These are phyloP conservation scores for Ophiostoma triangulosporum DNA, from an alignment of 2,329 filamentous ascomycete genomes.

Conservation along the genomic window DNA sequence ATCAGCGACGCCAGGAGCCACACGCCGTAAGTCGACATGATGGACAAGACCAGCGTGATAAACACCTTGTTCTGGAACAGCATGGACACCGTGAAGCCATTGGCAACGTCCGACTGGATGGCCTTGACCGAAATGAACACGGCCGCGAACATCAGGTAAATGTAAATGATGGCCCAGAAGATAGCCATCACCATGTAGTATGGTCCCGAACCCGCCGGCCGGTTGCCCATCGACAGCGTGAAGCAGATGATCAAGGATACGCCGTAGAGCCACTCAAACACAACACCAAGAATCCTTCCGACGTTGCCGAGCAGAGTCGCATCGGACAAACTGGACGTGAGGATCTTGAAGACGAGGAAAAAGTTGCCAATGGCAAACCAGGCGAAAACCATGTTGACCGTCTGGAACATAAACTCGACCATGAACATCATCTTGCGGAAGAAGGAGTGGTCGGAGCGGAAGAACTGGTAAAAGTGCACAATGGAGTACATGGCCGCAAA, in stretches of 20 bases:
- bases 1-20: conserved; percentile 85
- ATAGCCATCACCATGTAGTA: conserved; percentile 97
- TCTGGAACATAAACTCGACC: conserved; percentile 88
- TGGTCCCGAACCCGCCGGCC: conserved; percentile 83
- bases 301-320: conserved; percentile 56
- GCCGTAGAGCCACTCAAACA: conserved; percentile 95
- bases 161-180: conserved; percentile 95
- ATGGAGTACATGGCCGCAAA: conserved; percentile 94
- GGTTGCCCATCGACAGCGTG: conserved; percentile 84
- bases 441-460: conserved; percentile 80
- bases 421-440: conserved; percentile 81
- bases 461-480: conserved; percentile 91
- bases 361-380: conserved; percentile 99
- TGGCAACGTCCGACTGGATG: conserved; percentile 58
- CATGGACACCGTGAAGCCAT: conserved; percentile 53
- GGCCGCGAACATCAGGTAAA: conserved; percentile 88
- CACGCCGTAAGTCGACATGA: conserved; percentile 83
- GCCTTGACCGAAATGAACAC: conserved; percentile 86
- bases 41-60: conserved; percentile 83
- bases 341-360: conserved; percentile 95
- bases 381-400: conserved; percentile 91
- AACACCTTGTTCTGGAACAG: conserved; percentile 83
- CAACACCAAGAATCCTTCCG: conserved; percentile 68
- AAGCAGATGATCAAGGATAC: conserved; percentile 89
- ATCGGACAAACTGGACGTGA: conserved; percentile 72